phyloP scores from a whole-genome alignment of 2,329 filamentous ascomycete genomes.

The Didymella pomorum region DNA sequence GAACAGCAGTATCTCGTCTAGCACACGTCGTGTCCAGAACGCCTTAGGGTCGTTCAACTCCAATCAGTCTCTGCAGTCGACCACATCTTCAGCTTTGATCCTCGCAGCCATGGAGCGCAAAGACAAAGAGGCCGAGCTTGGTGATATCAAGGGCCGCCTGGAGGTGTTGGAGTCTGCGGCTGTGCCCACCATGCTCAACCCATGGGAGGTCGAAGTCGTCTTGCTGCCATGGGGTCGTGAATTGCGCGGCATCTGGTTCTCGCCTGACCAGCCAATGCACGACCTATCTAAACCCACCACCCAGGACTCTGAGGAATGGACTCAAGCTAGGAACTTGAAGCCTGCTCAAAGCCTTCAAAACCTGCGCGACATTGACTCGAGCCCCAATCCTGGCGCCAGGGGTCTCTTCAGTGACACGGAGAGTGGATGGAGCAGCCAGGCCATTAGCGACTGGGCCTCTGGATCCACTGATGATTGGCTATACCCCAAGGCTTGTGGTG shows the following conservation, averaged over 20 bases:
- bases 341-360: conserved; percentile 14
- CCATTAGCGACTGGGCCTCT: conserved; percentile 59
- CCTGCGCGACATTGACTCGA: conserved; percentile 37
- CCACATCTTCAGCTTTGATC: conserved; percentile 50
- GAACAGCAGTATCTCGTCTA: conserved; percentile 37
- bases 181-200: conserved; percentile 67
- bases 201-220: conserved; percentile 80
- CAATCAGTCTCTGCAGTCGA: conserved; percentile 48
- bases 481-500: conserved; percentile 71
- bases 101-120: conserved; percentile 47
- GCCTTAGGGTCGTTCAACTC: conserved; percentile 53
- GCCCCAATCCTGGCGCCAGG: conserved; percentile 27
- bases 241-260: conserved; percentile 63
- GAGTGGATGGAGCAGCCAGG: conserved; percentile 59
- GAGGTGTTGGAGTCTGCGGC: conserved; percentile 64
- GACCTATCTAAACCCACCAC: conserved; percentile 46
- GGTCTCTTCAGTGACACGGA: conserved; percentile 44
- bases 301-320: conserved; percentile 59
- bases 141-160: conserved; percentile 58
- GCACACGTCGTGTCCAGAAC: conserved; percentile 41
- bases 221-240: conserved; percentile 72
- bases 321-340: conserved; percentile 44
- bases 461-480: conserved; percentile 65
- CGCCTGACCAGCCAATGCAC: conserved; percentile 52
- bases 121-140: conserved; percentile 55